These are phyloP conservation scores for Pseudovirgaria hyperparasitica DNA, from an alignment of 2,329 filamentous ascomycete genomes.

Conservation along the genomic window DNA sequence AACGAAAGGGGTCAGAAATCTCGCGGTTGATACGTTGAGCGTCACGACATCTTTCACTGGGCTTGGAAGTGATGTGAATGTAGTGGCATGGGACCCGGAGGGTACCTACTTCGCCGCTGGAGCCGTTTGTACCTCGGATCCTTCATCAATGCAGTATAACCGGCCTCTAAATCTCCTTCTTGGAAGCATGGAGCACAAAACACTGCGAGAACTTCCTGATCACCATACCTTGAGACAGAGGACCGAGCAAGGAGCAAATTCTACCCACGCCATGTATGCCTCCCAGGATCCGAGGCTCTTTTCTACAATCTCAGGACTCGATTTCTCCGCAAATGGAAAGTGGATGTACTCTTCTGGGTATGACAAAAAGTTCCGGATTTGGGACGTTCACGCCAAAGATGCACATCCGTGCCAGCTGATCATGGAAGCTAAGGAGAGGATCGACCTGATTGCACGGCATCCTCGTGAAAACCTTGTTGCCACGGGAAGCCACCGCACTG, in stretches of 20 bases:
- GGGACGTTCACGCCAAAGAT: constrained; percentile 20
- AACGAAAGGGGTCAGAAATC: constrained; percentile 16
- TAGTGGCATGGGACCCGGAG: constrained; percentile 43
- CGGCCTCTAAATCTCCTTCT: constrained; percentile 43
- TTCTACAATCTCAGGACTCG: constrained; percentile 42
- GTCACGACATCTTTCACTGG: constrained; percentile 39
- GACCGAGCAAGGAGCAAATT: constrained; percentile 27
- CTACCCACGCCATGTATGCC: constrained; percentile 31
- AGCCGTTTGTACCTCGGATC: constrained; percentile 42
- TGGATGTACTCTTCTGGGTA: constrained; percentile 42
- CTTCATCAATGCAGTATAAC: constrained; percentile 48
- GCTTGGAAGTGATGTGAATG: constrained; percentile 45
- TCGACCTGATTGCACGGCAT: constrained; percentile 41
- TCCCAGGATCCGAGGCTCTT: constrained; percentile 41
- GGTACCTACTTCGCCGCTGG: constrained; percentile 44
- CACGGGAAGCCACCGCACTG: constrained; percentile 29
- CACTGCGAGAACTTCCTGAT: constrained; percentile 39
- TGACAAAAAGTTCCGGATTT: constrained; percentile 35
- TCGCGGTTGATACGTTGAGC: constrained; percentile 27
- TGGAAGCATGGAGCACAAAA: constrained; percentile 31
- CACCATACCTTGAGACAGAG: constrained; percentile 35
- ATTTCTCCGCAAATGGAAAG: constrained; percentile 35
- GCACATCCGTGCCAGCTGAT: constrained; percentile 11
- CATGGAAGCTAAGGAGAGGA: constrained; percentile 28
- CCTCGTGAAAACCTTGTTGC: constrained; percentile 30